Evolutionary conservation across 2,329 filamentous ascomycete species (phyloP).

Genomic region (Penicillium decumbens): DNA sequence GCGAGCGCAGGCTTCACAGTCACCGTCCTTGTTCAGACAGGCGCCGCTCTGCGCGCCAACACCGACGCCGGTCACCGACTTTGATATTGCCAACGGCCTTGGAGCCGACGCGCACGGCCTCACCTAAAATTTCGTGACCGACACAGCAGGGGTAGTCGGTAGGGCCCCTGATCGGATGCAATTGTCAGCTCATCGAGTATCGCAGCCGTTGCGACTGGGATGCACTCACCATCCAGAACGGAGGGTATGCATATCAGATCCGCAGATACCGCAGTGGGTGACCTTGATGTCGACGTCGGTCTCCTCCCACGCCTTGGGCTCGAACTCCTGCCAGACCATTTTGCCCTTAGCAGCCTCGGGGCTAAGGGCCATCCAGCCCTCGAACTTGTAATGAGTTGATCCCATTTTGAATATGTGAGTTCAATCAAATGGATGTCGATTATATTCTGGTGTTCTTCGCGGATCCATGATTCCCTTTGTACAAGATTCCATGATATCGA

Average conservation of each 20-base stretch:
- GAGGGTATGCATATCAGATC: conserved; percentile 57
- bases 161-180: conserved; percentile 21
- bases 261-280: conserved; percentile 62
- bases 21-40: conserved; percentile 43
- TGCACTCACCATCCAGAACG: conserved; percentile 43
- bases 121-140: conserved; percentile 62
- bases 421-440: neutral
- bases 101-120: conserved; percentile 53
- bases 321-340: conserved; percentile 52
- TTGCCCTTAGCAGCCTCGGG: conserved; percentile 48
- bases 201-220: neutral
- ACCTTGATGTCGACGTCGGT: conserved; percentile 61
- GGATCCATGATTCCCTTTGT: conserved; percentile 1
- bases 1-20: conserved; percentile 51
- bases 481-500: neutral
- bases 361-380: conserved; percentile 54
- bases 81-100: conserved; percentile 32
- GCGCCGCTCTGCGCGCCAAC: conserved; percentile 58
- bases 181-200: neutral
- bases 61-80: conserved; percentile 41
- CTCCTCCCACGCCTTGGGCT: conserved; percentile 62
- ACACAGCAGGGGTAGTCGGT: conserved; percentile 48
- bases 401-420: conserved; percentile 16
- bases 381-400: conserved; percentile 47
- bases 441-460: neutral